Evolutionary conservation across 1,139 yeast genomes (phyloP).

Genomic region (Nakaseomyces nivariensis): DNA sequence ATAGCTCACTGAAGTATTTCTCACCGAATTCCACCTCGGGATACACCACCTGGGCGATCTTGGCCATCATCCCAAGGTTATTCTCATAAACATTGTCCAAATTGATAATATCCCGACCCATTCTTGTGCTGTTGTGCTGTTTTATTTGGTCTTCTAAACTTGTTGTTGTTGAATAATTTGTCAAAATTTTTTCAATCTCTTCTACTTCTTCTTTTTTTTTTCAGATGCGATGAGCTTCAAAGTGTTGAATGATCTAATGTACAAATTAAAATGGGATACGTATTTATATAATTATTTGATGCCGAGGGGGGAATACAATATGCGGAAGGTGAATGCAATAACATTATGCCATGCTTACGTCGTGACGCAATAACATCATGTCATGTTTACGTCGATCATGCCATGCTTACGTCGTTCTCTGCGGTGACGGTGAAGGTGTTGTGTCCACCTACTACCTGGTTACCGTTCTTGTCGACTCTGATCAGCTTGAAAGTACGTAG

Average conservation of each 20-base stretch:
- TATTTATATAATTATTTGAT: neutral
- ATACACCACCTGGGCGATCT: slow-evolving; percentile 5
- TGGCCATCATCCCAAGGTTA: slow-evolving; percentile 14
- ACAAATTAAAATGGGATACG: too few relatives aligned
- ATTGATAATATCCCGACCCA: slow-evolving; percentile 17
- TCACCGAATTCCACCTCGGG: slow-evolving; percentile 9
- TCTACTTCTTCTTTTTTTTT: too few relatives aligned
- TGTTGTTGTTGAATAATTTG: too few relatives aligned
- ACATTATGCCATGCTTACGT: too few relatives aligned
- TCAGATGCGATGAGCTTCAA: too few relatives aligned
- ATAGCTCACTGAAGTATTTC: slow-evolving; percentile 13
- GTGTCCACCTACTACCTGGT: slow-evolving; percentile 21
- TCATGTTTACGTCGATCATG: neutral
- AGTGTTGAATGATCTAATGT: too few relatives aligned
- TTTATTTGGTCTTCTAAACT: too few relatives aligned
- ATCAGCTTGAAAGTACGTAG: slow-evolving; percentile 45
- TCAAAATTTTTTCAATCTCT: too few relatives aligned
- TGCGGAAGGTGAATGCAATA: too few relatives aligned
- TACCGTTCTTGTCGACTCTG: slow-evolving; percentile 21
- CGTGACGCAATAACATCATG: too few relatives aligned
- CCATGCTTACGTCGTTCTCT: slow-evolving; percentile 13
- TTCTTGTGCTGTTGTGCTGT: neutral
- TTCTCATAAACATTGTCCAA: slow-evolving; percentile 24
- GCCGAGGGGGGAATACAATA: too few relatives aligned
- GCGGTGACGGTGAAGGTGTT: neutral